A percentile compares a stretch with the other conserved stretches of the same genome.
phyloP scores from a whole-genome alignment of 139 green algal genomes.

The Chlorella sp. region DNA sequence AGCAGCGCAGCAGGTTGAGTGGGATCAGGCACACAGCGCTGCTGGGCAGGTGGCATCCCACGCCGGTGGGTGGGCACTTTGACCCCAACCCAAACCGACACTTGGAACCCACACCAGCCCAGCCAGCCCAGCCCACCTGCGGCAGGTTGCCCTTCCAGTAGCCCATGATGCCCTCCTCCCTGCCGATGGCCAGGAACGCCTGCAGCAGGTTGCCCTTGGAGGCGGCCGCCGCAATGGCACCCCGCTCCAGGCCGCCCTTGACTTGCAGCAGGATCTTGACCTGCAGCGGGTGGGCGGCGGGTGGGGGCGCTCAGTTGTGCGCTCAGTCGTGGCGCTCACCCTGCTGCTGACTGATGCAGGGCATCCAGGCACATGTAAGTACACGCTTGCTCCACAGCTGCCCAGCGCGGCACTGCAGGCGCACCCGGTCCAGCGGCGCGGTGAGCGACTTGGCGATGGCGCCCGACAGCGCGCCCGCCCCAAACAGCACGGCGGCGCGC shows the following conservation, averaged over 20 bases:
- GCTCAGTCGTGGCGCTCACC: no score
- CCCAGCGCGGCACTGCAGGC: not conserved
- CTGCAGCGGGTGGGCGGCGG: no score
- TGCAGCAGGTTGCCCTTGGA: constrained; percentile 54
- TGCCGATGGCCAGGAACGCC: constrained; percentile 76
- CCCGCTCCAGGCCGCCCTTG: constrained; percentile 57
- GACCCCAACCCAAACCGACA: no score
- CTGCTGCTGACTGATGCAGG: no score
- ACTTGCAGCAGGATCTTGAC: constrained; percentile 72
- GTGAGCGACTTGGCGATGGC: constrained; percentile 84
- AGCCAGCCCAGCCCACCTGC: constrained; percentile 45
- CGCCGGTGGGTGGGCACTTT: no score
- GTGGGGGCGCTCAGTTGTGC: no score
- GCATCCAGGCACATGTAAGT: no score
- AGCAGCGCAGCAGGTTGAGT: no score
- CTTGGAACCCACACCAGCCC: no score
- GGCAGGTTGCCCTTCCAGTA: constrained; percentile 90
- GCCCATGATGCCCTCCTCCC: constrained; percentile 75
- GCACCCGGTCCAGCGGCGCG: constrained; percentile 84
- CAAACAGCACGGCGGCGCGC: constrained; percentile 68
- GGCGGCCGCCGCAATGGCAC: constrained; percentile 62
- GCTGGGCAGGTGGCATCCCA: no score
- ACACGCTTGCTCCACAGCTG: no score
- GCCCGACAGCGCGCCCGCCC: constrained; percentile 76
- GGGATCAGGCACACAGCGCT: no score